These are phyloP conservation scores for Populus nigra DNA, from an alignment of 345 rosid genomes.

Conservation along the genomic window DNA sequence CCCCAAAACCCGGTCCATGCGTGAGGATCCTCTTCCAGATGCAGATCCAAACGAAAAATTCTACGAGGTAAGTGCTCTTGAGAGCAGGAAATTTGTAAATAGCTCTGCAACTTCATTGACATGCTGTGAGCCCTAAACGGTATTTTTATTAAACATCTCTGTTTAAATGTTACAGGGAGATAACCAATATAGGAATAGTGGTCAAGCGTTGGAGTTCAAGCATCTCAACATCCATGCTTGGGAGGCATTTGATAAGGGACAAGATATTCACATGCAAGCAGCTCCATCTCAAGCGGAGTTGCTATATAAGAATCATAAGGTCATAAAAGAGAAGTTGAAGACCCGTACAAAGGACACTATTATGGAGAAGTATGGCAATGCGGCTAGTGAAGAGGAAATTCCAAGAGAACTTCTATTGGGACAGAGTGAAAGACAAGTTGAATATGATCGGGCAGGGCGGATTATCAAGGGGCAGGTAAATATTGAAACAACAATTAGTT, in stretches of 20 bases:
- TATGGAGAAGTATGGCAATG: constrained; percentile 64
- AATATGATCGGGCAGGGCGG: constrained; percentile 66
- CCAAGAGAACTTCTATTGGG: constrained; percentile 67
- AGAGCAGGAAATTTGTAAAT: neutral
- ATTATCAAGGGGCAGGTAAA: constrained; percentile 19
- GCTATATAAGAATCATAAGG: constrained; percentile 28
- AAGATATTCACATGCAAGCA: constrained; percentile 35
- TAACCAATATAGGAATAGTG: constrained; percentile 18
- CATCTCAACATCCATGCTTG: constrained; percentile 24
- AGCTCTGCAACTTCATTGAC: neutral
- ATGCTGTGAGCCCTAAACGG: too few relatives aligned
- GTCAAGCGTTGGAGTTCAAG: constrained; percentile 27
- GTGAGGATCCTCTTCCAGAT: constrained; percentile 34
- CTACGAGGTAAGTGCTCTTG: constrained; percentile 4
- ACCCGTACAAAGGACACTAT: constrained; percentile 53
- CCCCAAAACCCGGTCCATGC: constrained; percentile 27
- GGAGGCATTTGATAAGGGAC: constrained; percentile 50
- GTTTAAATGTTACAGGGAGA: neutral
- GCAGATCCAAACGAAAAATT: constrained; percentile 24
- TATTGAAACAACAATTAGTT: too few relatives aligned
- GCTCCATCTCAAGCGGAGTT: constrained; percentile 81
- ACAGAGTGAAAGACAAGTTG: constrained; percentile 67
- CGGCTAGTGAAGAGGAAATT: constrained; percentile 57
- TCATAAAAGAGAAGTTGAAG: constrained; percentile 22
- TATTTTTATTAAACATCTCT: neutral